Evolutionary conservation across 2,329 filamentous ascomycete species (phyloP), one percentile per base, ranked within the genome.

Genomic region (Stachybotrys elegans): DNA sequence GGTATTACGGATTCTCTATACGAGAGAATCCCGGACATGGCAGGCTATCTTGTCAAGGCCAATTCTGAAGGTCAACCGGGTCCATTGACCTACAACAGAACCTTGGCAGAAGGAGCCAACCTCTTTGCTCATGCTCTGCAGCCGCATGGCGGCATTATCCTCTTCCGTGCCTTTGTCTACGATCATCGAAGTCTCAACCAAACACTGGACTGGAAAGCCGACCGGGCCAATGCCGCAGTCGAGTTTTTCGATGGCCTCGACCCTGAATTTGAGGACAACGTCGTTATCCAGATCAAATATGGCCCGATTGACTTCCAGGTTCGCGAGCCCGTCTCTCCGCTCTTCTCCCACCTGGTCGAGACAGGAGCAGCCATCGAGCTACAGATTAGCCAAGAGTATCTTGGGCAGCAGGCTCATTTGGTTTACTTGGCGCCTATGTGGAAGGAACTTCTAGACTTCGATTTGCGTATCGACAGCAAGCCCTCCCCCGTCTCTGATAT

Each of bases 281-380:
- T 87, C 0, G 71, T 88, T 0, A 71, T 88, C 3, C 84, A 88
- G 57, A 81, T 88, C 61, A 88, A 88, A 60, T 86, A 83, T 49
- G 84, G 84, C 0, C 83, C 84, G 0, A 87, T 87, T 47, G 84
- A 88, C 56, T 87, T 88, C 60, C 84, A 87, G 54, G 80, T 86
- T 11, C 76, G 84, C 27, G 84, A 87, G 57, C 79, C 84, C 2
- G 63, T 73, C 2, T 84, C 78, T 4, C 83, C 84, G 1, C 63
- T 88, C 1, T 86, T 88, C 49, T 72, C 72, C 1, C 65, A 73
- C 41, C 55, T 78, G 13, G 54, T 48, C 6, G 51, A 71, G 35
- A 77, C 73, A 1, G 59, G 56, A 19, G 59, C 62, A 11, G 78
- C 79, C 1, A 78, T 87, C 29, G 84, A 88, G 58, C 67, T 87